Percentiles rank a stretch among this genome's conserved stretches.
Conservation (phyloP, 2,329 filamentous ascomycete genomes). For the Teratosphaeria viscida region DNA sequence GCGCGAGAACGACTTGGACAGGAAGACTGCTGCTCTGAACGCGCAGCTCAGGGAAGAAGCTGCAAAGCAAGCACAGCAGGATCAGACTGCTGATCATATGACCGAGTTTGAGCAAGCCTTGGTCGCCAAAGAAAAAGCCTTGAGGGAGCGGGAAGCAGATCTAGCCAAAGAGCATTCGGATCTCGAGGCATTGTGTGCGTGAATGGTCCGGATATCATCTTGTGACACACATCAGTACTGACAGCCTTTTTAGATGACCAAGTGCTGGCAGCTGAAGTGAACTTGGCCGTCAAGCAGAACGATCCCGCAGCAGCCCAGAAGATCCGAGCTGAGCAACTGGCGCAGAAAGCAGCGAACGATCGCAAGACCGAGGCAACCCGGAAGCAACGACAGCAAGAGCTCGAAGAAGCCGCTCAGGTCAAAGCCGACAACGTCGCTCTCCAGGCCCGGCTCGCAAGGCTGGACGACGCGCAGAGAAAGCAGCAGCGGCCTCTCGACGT, state of each 20-base stretch:
- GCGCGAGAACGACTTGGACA: neutral
- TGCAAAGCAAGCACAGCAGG: neutral
- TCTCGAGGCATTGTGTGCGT: neutral
- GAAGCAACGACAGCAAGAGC: conserved; percentile 2
- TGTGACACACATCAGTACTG: too few species aligned
- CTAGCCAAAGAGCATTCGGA: conserved; percentile 3
- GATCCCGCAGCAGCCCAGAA: neutral
- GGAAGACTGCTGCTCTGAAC: conserved; percentile 1
- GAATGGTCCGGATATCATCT: too few species aligned
- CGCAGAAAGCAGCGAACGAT: conserved; percentile 1
- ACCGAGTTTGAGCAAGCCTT: neutral
- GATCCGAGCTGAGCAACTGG: neutral
- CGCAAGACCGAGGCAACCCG: conserved; percentile 5
- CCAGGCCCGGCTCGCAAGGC: neutral
- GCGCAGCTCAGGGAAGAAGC: neutral
- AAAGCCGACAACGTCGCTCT: conserved; percentile 1
- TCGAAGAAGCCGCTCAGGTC: neutral
- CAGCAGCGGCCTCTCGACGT: neutral
- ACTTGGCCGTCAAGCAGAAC: neutral
- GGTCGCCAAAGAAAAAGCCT: neutral
- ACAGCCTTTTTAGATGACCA: neutral
- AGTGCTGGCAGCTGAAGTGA: conserved; percentile 4
- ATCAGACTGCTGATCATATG: neutral
- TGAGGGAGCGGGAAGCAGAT: conserved; percentile 3
- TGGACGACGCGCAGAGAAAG: neutral